Percentiles rank a stretch among this genome's conserved stretches.
These are phyloP conservation scores for Macrocybe gigantea DNA, from an alignment of 768 basidiomycete genomes.

Conservation along the genomic window DNA sequence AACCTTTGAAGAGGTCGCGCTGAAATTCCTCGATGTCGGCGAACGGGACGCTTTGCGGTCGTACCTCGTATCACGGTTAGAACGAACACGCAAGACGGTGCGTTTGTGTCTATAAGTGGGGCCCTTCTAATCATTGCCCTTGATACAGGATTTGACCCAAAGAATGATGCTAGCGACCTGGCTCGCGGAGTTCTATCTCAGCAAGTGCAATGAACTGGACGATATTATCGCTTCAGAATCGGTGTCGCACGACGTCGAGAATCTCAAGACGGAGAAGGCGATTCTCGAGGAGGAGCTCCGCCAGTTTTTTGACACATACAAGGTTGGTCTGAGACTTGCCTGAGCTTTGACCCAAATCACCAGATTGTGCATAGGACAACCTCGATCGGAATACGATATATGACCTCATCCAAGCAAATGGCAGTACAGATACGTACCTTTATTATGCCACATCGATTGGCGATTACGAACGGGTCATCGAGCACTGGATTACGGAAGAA, in stretches of 20 bases:
- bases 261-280: conserved; percentile 69
- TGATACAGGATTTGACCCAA: conserved; percentile 76
- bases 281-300: conserved; percentile 91
- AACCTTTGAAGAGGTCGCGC: conserved; percentile 85
- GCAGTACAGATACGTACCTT: conserved; percentile 87
- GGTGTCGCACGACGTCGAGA: conserved; percentile 76
- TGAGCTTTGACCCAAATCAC: background rate
- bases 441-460: conserved; percentile 81
- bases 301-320: conserved; percentile 92
- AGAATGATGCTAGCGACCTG: conserved; percentile 98
- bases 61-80: conserved; percentile 84
- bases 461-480: conserved; percentile 80
- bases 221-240: conserved; percentile 89
- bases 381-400: conserved; percentile 83
- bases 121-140: background rate
- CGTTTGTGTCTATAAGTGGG: conserved; percentile 16
- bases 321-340: conserved; percentile 39
- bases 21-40: conserved; percentile 84
- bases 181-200: conserved; percentile 96
- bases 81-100: conserved; percentile 79
- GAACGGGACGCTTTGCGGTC: conserved; percentile 89
- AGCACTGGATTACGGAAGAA: conserved; percentile 90
- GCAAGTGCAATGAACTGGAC: conserved; percentile 94
- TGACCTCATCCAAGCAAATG: conserved; percentile 91
- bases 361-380: conserved; percentile 50